These are phyloP conservation scores for Lyophyllum semitale DNA, from an alignment of 768 basidiomycete species.

Conservation along the genomic window DNA sequence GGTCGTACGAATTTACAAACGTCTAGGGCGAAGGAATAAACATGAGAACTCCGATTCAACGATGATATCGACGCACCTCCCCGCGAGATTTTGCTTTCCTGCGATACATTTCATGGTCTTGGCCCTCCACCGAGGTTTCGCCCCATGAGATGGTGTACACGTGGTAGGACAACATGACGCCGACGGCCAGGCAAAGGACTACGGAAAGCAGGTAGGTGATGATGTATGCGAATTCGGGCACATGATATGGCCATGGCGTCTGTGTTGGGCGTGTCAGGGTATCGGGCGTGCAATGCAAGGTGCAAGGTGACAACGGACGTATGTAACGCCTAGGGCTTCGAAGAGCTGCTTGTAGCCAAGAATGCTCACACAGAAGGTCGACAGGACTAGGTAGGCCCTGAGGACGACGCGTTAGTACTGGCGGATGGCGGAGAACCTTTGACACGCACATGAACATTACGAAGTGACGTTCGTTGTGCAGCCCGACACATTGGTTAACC, in stretches of 20 bases:
- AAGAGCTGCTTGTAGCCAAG: slow-evolving; percentile 68
- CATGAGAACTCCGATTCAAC: neutral
- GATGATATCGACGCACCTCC: slow-evolving; percentile 50
- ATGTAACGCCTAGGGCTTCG: slow-evolving; percentile 57
- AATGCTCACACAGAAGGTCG: slow-evolving; percentile 58
- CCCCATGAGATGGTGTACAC: slow-evolving; percentile 69
- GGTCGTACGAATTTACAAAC: slow-evolving; percentile 90
- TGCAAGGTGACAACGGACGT: slow-evolving; percentile 35
- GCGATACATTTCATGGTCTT: slow-evolving; percentile 82
- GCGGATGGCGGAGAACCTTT: neutral
- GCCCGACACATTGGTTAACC: slow-evolving; percentile 97
- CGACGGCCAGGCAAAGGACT: slow-evolving; percentile 76
- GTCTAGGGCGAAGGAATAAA: slow-evolving; percentile 37
- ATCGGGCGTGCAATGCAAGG: neutral
- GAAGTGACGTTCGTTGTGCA: slow-evolving; percentile 96
- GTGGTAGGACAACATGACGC: slow-evolving; percentile 74
- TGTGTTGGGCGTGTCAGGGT: slow-evolving; percentile 11
- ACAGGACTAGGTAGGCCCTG: slow-evolving; percentile 81
- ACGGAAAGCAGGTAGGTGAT: slow-evolving; percentile 74
- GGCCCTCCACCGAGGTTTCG: slow-evolving; percentile 89
- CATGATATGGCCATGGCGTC: slow-evolving; percentile 56
- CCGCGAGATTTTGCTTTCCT: slow-evolving; percentile 67
- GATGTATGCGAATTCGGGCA: slow-evolving; percentile 72
- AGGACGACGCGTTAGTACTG: neutral
- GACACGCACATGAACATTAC: slow-evolving; percentile 83